Evolutionary conservation across 164 flowering plant species (phyloP).

Genomic region (Dillenia suffruticosa): DNA sequence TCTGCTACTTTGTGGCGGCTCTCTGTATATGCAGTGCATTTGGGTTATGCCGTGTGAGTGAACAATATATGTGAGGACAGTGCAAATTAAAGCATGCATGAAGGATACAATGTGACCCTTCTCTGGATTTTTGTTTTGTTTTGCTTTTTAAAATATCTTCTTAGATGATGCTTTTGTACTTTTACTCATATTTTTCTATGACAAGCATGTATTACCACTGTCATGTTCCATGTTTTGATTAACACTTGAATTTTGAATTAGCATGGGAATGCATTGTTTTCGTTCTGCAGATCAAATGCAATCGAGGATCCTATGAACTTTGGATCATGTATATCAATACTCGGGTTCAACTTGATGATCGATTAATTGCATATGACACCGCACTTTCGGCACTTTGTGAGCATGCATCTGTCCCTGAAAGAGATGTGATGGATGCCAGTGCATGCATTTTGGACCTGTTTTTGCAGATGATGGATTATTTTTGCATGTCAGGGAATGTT

Average conservation of each 20-base stretch:
- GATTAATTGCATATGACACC: constrained; percentile 55
- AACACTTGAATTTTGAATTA: constrained; percentile 11
- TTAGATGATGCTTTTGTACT: no score
- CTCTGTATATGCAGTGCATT: no score
- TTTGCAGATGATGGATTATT: constrained; percentile 66
- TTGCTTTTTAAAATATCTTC: no score
- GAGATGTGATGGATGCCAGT: constrained; percentile 40
- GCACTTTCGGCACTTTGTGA: constrained; percentile 57
- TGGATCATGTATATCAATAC: constrained; percentile 90
- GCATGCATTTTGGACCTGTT: constrained; percentile 78
- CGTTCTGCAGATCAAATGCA: constrained; percentile 56
- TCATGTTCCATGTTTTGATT: background rate
- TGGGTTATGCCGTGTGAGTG: no score
- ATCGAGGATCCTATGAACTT: constrained; percentile 64
- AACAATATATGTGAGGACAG: no score
- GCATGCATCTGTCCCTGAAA: constrained; percentile 27
- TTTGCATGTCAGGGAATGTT: constrained; percentile 59
- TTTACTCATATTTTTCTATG: background rate
- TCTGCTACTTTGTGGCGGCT: no score
- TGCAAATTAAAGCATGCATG: no score
- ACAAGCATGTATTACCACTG: background rate
- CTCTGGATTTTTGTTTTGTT: no score
- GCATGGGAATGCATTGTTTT: constrained; percentile 23
- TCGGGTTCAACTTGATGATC: constrained; percentile 46
- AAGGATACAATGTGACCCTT: no score